Evolutionary conservation across 768 basidiomycete genomes (phyloP).

Genomic region (Trametes meyenii): DNA sequence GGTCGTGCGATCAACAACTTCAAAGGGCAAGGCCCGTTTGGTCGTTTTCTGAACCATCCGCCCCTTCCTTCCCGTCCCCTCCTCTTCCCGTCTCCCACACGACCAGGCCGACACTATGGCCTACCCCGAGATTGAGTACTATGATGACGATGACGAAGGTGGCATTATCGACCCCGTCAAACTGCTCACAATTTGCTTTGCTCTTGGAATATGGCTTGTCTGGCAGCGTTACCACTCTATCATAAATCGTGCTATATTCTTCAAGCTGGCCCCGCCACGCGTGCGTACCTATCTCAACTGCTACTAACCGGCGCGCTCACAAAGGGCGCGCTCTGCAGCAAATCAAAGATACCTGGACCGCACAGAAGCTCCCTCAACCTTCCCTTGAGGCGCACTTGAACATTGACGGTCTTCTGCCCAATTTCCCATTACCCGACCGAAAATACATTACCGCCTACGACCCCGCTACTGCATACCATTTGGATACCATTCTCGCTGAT

Average conservation of each 20-base stretch:
- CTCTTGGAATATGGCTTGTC: constrained; percentile 79
- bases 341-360: constrained; percentile 53
- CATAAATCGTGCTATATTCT: constrained; percentile 73
- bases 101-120: constrained; percentile 19
- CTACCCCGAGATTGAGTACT: constrained; percentile 31
- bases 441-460: constrained; percentile 91
- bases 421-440: constrained; percentile 46
- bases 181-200: constrained; percentile 70
- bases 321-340: constrained; percentile 23
- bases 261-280: constrained; percentile 57
- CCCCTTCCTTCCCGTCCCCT: constrained; percentile 8
- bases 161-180: constrained; percentile 59
- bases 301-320: background rate
- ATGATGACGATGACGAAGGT: constrained; percentile 37
- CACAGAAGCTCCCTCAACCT: constrained; percentile 56
- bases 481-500: constrained; percentile 79
- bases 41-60: constrained; percentile 10
- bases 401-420: constrained; percentile 56
- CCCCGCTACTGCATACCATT: constrained; percentile 84
- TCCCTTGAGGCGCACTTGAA: constrained; percentile 66
- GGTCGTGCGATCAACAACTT: constrained; percentile 20
- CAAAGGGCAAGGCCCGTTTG: background rate
- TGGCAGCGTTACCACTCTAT: constrained; percentile 73
- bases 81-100: constrained; percentile 7
- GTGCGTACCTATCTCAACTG: constrained; percentile 44